These are phyloP conservation scores for Dysphania ambrosioides DNA, from an alignment of 148 eudicot species.

Conservation along the genomic window DNA sequence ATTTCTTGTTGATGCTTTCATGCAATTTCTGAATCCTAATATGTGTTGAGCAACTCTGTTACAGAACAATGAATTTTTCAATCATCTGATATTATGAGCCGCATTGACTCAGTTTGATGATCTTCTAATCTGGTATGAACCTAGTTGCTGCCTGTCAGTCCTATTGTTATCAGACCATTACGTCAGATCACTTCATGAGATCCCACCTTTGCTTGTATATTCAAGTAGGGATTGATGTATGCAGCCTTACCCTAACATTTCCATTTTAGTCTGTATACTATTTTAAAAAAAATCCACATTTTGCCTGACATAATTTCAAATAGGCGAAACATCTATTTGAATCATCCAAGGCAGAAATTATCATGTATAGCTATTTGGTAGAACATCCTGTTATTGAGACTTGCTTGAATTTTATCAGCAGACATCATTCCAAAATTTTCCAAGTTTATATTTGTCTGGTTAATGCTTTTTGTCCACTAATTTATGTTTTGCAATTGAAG, in stretches of 20 bases:
- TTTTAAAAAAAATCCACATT: background rate
- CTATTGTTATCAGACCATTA: background rate
- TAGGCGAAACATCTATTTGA: slow-evolving; percentile 25
- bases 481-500: slow-evolving; percentile 31
- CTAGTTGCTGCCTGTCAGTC: background rate
- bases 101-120: too few species aligned
- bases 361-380: slow-evolving; percentile 4
- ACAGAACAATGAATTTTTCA: background rate
- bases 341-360: slow-evolving; percentile 24
- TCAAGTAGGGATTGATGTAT: background rate
- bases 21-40: background rate
- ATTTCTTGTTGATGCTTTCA: too few species aligned
- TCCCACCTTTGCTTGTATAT: background rate
- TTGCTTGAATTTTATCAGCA: background rate
- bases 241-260: background rate
- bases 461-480: background rate
- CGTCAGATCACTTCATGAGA: background rate
- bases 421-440: background rate
- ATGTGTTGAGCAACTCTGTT: background rate
- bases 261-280: background rate
- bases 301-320: slow-evolving; percentile 27
- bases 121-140: background rate
- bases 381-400: background rate
- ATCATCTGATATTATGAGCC: too few species aligned
- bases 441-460: background rate